These are phyloP conservation scores for Amphicarpaea edgeworthii DNA, from an alignment of 306 rosid species.

Conservation along the genomic window DNA sequence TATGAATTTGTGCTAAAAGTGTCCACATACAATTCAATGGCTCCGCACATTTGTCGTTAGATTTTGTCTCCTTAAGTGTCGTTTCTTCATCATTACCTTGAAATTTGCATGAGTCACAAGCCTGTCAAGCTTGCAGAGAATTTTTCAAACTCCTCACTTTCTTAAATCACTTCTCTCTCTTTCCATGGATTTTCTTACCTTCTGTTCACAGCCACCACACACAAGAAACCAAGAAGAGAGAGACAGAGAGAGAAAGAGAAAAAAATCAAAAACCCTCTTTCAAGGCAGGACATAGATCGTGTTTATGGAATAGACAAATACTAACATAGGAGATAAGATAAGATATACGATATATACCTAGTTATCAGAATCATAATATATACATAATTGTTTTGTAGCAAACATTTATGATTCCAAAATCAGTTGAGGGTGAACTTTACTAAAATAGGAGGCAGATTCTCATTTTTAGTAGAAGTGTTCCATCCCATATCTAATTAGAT, in stretches of 20 bases:
- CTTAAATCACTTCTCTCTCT: slow-evolving; percentile 19
- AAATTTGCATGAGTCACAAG: slow-evolving; percentile 15
- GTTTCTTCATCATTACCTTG: slow-evolving; percentile 37
- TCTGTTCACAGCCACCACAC: neutral
- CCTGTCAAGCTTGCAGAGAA: slow-evolving; percentile 17
- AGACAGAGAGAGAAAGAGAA: neutral
- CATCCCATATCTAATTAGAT: slow-evolving; percentile 46
- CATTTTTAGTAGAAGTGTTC: slow-evolving; percentile 25
- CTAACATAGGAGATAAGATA: slow-evolving; percentile 1
- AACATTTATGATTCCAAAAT: slow-evolving; percentile 26
- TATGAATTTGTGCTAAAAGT: slow-evolving; percentile 40
- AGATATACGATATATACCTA: neutral
- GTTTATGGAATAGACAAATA: neutral
- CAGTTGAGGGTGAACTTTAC: slow-evolving; percentile 24
- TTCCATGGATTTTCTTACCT: neutral
- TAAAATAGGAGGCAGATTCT: slow-evolving; percentile 49
- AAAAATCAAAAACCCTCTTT: neutral
- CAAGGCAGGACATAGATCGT: neutral
- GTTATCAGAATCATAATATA: slow-evolving; percentile 41
- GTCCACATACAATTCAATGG: slow-evolving; percentile 37
- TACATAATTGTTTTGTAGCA: slow-evolving; percentile 35
- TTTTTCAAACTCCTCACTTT: slow-evolving; percentile 30
- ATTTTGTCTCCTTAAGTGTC: slow-evolving; percentile 37
- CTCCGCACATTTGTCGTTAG: slow-evolving; percentile 40
- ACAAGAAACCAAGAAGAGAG: neutral